Evolutionary conservation across 768 basidiomycete genomes (phyloP), one percentile per base, ranked within the genome.

Genomic region (Boletus pseudo-olivaceus): DNA sequence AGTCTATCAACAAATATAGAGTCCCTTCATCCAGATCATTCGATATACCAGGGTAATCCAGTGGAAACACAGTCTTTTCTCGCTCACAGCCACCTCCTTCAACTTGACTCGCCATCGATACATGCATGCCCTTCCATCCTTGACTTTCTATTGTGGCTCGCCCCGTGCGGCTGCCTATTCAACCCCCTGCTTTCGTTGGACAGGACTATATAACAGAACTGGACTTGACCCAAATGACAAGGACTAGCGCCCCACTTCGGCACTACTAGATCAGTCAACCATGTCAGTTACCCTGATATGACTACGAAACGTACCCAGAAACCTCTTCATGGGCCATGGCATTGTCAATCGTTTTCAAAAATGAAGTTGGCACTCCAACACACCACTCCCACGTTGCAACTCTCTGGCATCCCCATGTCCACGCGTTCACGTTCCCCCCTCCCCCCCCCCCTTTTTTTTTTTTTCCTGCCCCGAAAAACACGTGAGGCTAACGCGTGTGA

Each of bases 71-170:
- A 23, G 23, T 23, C 23, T 23, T 19, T 40, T 14, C 26, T 48
- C 7, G 8, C 11, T 7, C 27, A 19, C 12, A 30, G 12, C 17
- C 11, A 14, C n/a, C n/a, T 80, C 42, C 64, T 67, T 41, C 57
- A n/a, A n/a, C n/a, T n/a, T n/a, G n/a, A n/a, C n/a, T n/a, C n/a
- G n/a, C n/a, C n/a, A n/a, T n/a, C n/a, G n/a, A n/a, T n/a, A n/a
- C n/a, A n/a, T n/a, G n/a, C 51, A 62, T 51, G 76, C 78, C 49
- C 71, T 86, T 19, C 80, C 81, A 5, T 58, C 57, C 44, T 76
- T 88, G 23, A 60, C 74, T 12, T 76, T 76, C 48, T 86, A 85
- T 75, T 81, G 82, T 51, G 85, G 85, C 54, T 75, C 78, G 33
- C 77, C 83, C 52, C 75, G 75, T 63, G 74, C 80, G n/a, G 47